Base-by-base conservation (phyloP, 768 basidiomycete species). In the Cystobasidium tubakii region DNA sequence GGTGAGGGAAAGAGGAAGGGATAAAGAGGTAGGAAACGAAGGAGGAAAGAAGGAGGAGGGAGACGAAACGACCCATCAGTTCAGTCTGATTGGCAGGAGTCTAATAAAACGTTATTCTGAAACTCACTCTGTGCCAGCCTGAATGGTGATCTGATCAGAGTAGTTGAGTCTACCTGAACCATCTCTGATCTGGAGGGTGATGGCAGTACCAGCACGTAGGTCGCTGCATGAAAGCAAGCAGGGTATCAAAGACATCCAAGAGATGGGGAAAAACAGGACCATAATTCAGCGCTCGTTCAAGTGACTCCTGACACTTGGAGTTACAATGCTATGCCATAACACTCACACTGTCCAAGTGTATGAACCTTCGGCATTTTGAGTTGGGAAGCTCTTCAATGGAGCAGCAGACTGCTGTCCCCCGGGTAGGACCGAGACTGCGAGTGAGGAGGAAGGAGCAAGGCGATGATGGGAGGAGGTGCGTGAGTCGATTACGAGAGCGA, bases 121-220 rank as follows among this genome's bases (percentile, higher is more conserved):
- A 1, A 57, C 50, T 71, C 69, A 44, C 69, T 57, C 66, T 12
- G 66, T 44, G 29, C 54, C 33, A n/a, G 53, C 6, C 21, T 71
- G 50, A 55, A 71, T 71, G 29, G 55, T 57, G 6, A 60, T 36
- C 17, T 55, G 53, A 19, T 71, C 69, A 62, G 72, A 70, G 31
- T 66, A 73, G 63, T 73, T 73, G 15, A 66, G 29, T n/a, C 9
- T 13, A 9, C 72, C 72, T 4, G 39, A 25, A n/a, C 43, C 42
- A 50, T 66, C 72, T 33, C 72, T 67, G 66, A 73, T 73, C 29
- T 34, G 25, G 31, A 73, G 63, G n/a, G 64, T 73, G 69, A 78
- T 62, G 19, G 39, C 34, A 23, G 78, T 78, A n/a, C 78, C 78
- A 12, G 73, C 71, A 25, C 74, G 55, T 34, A 79, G 55, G 75